A percentile compares a stretch with the other conserved stretches of the same genome.
phyloP scores from a whole-genome alignment of 441 rosid genomes.

The Sinapis alba region DNA sequence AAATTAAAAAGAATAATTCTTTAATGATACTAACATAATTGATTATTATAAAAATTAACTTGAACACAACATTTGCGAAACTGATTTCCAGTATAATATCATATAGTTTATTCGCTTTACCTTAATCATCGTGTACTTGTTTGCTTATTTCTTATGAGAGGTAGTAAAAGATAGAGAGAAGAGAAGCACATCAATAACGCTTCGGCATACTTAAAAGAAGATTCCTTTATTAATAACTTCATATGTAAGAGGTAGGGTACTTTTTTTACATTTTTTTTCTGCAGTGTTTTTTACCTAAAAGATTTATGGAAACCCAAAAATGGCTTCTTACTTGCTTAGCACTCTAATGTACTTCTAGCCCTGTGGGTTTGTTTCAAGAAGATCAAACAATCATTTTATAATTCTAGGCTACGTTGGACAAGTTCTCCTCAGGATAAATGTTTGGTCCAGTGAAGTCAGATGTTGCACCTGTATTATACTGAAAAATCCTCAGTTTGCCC shows the following conservation, averaged over 20 bases:
- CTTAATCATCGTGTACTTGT: too few species aligned
- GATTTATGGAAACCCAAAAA: not conserved
- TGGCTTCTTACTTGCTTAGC: constrained; percentile 38
- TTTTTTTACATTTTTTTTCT: not conserved
- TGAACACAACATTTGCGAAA: too few species aligned
- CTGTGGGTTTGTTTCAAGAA: constrained; percentile 4
- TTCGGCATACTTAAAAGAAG: not conserved
- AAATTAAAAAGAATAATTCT: too few species aligned
- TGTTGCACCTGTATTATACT: constrained; percentile 57
- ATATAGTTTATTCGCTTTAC: too few species aligned
- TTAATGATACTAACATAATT: too few species aligned
- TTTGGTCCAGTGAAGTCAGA: constrained; percentile 49
- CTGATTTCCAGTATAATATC: too few species aligned
- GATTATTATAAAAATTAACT: too few species aligned
- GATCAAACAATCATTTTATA: constrained; percentile 21
- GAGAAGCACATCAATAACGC: constrained; percentile 65
- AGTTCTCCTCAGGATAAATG: constrained; percentile 53
- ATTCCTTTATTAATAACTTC: not conserved
- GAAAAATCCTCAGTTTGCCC: constrained; percentile 83
- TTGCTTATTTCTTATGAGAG: not conserved
- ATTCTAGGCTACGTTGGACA: constrained; percentile 63
- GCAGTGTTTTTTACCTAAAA: constrained; percentile 17
- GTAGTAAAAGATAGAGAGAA: constrained; percentile 2
- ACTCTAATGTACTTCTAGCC: constrained; percentile 63
- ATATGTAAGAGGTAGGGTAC: too few species aligned